Base-by-base conservation (phyloP, 2,329 filamentous ascomycete species). In the Colletotrichum gloeosporioides region DNA sequence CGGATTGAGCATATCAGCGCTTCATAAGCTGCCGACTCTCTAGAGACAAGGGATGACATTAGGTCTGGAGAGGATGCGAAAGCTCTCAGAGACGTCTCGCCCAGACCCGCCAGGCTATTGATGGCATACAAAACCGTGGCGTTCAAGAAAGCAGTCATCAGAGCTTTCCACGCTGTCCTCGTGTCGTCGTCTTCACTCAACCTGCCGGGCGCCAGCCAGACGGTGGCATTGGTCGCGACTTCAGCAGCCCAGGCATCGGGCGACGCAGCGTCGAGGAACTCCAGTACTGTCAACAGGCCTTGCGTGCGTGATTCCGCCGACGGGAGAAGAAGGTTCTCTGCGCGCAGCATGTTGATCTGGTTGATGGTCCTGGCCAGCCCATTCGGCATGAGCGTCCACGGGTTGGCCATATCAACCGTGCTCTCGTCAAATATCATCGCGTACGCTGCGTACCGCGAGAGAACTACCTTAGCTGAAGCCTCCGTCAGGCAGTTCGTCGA, bases 71-170 rank as follows among this genome's bases (percentile, higher is more conserved):
- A 49, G 13, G 12, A 15, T 8, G 36, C 27, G n/a, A 25, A 18
- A 25, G 16, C 3, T n/a, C 34, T 59, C 3, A 4, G 18, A 4
- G 12, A 44, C 9, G 49, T 66, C 4, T 61, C 44, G 18, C 34
- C 16, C 1, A 71, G 22, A 0, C 49, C n/a, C 15, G 61, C 61
- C 9, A 75, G 69, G 4, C 39, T 63, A 53, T 36, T 67, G 39
- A 75, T 72, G 55, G 73, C 73, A 6, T 72, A 67, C 1, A 68
- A 22, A 0, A 59, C 32, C 8, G 61, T n/a, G 8, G 63, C 73
- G n/a, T 22, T 66, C 25, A 36, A 8, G 55, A 63, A 72, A 0
- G 73, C 57, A 8, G 62, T 39, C 73, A 72, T 72, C 15, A 75
- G 25, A 2, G 69, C 73, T 10, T 8, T 4, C 73, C 55, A 72